Evolutionary conservation across 257 asterid genomes (phyloP), one percentile per base, ranked within the genome.

Genomic region (Petunia axillaris): DNA sequence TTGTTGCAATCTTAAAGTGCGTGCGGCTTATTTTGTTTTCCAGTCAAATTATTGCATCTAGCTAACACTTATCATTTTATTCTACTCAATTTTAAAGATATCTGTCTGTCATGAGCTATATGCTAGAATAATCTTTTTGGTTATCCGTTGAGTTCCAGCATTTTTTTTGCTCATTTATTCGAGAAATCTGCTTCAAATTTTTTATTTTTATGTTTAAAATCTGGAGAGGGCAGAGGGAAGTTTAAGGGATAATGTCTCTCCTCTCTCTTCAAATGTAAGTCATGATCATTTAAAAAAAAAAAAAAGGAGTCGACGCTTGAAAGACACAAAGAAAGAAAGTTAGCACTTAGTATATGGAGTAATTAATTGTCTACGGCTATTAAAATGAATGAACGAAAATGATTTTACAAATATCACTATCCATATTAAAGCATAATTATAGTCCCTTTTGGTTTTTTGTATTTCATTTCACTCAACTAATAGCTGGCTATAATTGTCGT

Each of bases 401-500:
- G 10, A 50, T 35, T 73, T 48, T 48, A 7, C 2, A 73, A 35
- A 48, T 48, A 60, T 73, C 77, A 48, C 77, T 73, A 37, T 50
- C 77, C 36, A 50, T 73, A 25, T 25, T 25, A 25, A 1, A 48
- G 6, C 62, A 73, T 73, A 73, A 25, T 25, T 25, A 37, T 64
- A 36, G 2, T 52, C 39, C 7, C 54, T 57, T 10, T 35, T 64
- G 37, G 14, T 78, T n/a, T 44, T 1, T 63, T 78, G 25, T 25
- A 40, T 50, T 71, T 71, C 13, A 71, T 71, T 71, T 48, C 35
- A 73, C 46, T 73, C 38, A 71, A 35, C 25, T 35, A 46, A 60
- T 73, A 50, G 78, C 78, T 73, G 78, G 46, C 77, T 50, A 8
- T 4, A 73, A 50, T 73, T 44, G 78, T 73, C 78, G 78, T 73